A percentile compares a stretch with the other conserved stretches of the same genome.
Evolutionary conservation across 208 protist genomes (phyloP).

Genomic region (Zelonia costaricensis): DNA sequence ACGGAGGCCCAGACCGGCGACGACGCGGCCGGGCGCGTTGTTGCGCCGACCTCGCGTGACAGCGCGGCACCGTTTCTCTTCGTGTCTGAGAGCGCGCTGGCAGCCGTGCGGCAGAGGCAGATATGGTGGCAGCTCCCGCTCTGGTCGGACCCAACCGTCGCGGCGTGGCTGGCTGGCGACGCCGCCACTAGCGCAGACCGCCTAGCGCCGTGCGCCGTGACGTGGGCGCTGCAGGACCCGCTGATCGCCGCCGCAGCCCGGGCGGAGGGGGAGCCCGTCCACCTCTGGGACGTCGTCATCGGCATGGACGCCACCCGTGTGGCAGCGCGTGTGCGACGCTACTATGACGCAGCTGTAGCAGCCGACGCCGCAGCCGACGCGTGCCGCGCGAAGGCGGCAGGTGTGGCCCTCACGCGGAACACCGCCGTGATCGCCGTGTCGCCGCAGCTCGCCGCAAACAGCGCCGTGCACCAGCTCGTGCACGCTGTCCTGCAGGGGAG

Average conservation of each 20-base stretch:
- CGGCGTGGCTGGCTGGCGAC: neutral
- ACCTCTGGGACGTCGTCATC: constrained; percentile 20
- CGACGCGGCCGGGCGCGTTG: neutral
- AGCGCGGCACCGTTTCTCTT: constrained; percentile 29
- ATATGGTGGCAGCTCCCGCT: constrained; percentile 63
- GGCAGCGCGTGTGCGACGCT: neutral
- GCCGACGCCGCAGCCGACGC: neutral
- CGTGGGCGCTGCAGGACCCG: constrained; percentile 20
- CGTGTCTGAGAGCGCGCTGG: constrained; percentile 67
- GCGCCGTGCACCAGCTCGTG: constrained; percentile 17
- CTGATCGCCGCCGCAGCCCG: neutral
- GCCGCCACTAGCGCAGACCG: neutral
- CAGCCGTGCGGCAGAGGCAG: constrained; percentile 65
- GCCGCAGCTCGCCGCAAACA: constrained; percentile 22
- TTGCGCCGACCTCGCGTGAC: neutral
- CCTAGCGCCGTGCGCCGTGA: constrained; percentile 1
- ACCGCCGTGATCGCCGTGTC: constrained; percentile 22
- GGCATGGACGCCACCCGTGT: constrained; percentile 10
- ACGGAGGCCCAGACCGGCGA: neutral
- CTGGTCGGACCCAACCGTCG: constrained; percentile 22
- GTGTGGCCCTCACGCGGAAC: constrained; percentile 6
- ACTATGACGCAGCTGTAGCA: neutral
- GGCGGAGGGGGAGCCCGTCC: neutral
- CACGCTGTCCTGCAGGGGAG: constrained; percentile 13
- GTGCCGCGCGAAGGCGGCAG: neutral